Conservation (phyloP, 331 rosid genomes). For the Pyracantha coccinea region DNA sequence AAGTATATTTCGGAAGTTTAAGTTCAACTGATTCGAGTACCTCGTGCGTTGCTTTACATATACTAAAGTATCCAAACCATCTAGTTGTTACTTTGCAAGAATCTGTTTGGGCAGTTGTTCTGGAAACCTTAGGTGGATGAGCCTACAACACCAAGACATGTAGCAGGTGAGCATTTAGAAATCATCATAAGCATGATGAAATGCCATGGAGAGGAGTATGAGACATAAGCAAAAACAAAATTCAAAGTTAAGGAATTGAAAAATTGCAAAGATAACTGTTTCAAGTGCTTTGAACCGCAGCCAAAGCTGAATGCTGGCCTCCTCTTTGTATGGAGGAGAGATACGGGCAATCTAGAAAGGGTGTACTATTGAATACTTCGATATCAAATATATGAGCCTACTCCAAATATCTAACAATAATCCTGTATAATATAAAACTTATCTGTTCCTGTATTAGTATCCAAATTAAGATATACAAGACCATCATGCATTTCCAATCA, state of each 20-base stretch:
- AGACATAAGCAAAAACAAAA: not conserved
- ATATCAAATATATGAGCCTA: too few relatives aligned
- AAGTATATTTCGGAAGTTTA: conserved; percentile 69
- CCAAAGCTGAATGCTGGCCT: too few relatives aligned
- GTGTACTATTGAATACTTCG: too few relatives aligned
- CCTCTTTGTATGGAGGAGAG: too few relatives aligned
- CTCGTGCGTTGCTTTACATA: conserved; percentile 55
- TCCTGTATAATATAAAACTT: too few relatives aligned
- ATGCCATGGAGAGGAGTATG: not conserved
- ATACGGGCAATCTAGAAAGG: too few relatives aligned
- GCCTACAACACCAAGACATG: conserved; percentile 45
- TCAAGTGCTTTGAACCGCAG: not conserved
- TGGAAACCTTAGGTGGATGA: conserved; percentile 45
- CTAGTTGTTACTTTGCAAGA: conserved; percentile 74
- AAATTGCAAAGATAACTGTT: not conserved
- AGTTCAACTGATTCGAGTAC: conserved; percentile 63
- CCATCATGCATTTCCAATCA: not conserved
- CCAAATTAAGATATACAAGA: not conserved
- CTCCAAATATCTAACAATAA: too few relatives aligned
- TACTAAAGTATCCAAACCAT: conserved; percentile 76
- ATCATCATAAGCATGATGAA: conserved; percentile 6
- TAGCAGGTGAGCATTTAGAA: not conserved
- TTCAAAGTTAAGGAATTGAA: not conserved
- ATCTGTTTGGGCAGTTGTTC: conserved; percentile 60
- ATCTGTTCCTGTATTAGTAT: too few relatives aligned